Percentiles rank a stretch among this genome's conserved stretches.
These are phyloP conservation scores for Blumeriella jaapii DNA, from an alignment of 2,329 filamentous ascomycete species.

Conservation along the genomic window DNA sequence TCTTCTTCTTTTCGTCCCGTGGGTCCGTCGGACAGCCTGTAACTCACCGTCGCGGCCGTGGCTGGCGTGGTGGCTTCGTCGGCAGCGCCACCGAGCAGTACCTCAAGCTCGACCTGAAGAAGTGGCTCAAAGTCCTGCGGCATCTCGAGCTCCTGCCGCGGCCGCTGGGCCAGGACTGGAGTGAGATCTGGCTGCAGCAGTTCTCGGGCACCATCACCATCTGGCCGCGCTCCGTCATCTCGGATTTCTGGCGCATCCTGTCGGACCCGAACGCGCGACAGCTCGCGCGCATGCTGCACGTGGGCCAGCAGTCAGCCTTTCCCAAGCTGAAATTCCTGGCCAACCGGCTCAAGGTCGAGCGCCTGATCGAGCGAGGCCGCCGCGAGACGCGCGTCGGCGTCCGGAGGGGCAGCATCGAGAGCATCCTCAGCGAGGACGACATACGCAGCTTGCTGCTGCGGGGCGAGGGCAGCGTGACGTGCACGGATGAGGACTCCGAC, in stretches of 20 bases:
- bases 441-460: conserved; percentile 35
- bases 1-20: conserved; percentile 96
- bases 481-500: conserved; percentile 25
- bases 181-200: conserved; percentile 87
- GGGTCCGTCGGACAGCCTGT: conserved; percentile 88
- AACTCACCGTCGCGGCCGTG: conserved; percentile 82
- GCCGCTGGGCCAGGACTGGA: conserved; percentile 91
- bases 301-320: conserved; percentile 80
- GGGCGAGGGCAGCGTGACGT: conserved; percentile 22
- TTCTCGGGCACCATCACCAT: conserved; percentile 94
- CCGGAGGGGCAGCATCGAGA: conserved; percentile 43
- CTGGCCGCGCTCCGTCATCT: conserved; percentile 72
- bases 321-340: conserved; percentile 85
- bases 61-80: conserved; percentile 92
- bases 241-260: conserved; percentile 79
- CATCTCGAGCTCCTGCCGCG: conserved; percentile 86
- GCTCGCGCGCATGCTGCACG: conserved; percentile 78
- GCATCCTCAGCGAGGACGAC: conserved; percentile 50
- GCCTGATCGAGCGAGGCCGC: conserved; percentile 49
- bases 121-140: conserved; percentile 91
- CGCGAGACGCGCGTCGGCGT: conserved; percentile 39
- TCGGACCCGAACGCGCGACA: conserved; percentile 67
- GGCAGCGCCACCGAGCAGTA: conserved; percentile 89
- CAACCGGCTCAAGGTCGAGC: conserved; percentile 78
- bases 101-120: conserved; percentile 90